phyloP scores from a whole-genome alignment of 2,329 filamentous ascomycete genomes.

The Alternaria novae-zelandiae region DNA sequence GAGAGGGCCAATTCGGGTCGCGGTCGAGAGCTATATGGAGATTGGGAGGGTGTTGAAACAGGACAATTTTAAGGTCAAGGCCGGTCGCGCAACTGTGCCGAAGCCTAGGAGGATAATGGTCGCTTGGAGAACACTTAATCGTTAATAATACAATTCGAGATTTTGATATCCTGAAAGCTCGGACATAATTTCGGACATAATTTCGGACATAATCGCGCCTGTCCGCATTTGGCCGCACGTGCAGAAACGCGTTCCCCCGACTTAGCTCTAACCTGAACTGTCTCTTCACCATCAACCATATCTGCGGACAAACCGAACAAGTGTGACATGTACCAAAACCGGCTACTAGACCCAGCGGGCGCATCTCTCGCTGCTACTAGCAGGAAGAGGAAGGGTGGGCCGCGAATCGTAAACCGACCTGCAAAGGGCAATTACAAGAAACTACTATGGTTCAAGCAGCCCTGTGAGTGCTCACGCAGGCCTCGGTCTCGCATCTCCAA shows the following conservation, averaged over 20 bases:
- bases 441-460: constrained; percentile 96
- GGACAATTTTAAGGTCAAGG: constrained; percentile 52
- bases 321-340: constrained; percentile 17
- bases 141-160: constrained; percentile 6
- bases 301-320: background rate
- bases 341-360: constrained; percentile 19
- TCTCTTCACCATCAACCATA: background rate
- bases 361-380: constrained; percentile 15
- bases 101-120: constrained; percentile 59
- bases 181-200: constrained; percentile 4
- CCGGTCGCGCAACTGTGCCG: constrained; percentile 56
- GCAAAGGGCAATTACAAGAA: constrained; percentile 88
- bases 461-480: constrained; percentile 64
- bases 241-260: background rate
- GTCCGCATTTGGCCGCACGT: background rate
- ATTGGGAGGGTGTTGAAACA: constrained; percentile 69
- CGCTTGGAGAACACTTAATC: constrained; percentile 63
- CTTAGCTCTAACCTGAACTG: background rate
- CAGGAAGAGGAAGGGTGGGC: constrained; percentile 58
- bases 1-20: constrained; percentile 69
- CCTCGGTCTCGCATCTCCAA: background rate
- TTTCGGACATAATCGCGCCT: constrained; percentile 1
- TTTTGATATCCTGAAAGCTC: background rate
- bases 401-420: constrained; percentile 69
- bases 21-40: constrained; percentile 78